phyloP scores from a whole-genome alignment of 345 rosid genomes.

The Gossypioides kirkii region DNA sequence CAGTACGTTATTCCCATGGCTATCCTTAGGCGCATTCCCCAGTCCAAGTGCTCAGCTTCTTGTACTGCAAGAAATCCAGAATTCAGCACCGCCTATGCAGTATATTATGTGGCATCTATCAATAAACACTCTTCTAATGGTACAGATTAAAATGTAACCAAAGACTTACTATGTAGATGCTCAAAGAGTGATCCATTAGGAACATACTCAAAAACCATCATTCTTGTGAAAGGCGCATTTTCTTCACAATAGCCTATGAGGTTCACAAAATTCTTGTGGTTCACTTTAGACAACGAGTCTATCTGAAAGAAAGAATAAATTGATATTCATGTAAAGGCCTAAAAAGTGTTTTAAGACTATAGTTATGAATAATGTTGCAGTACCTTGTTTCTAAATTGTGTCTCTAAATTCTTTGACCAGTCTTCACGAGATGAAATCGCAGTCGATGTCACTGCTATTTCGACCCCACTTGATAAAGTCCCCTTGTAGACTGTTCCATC shows the following conservation, averaged over 20 bases:
- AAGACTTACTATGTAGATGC: conserved; percentile 78
- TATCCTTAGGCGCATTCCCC: conserved; percentile 76
- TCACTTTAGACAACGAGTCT: conserved; percentile 63
- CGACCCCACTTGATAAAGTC: conserved; percentile 85
- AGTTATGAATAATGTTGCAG: neutral
- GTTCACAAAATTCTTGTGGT: conserved; percentile 90
- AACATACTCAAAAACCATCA: conserved; percentile 94
- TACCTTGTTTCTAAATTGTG: conserved; percentile 82
- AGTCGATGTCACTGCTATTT: conserved; percentile 72
- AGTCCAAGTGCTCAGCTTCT: conserved; percentile 81
- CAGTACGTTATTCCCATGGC: conserved; percentile 88
- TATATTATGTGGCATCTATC: neutral
- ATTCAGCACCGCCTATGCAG: neutral
- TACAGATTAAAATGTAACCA: neutral
- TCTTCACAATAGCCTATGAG: conserved; percentile 83
- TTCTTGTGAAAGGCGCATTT: conserved; percentile 74
- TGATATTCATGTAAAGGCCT: conserved; percentile 9
- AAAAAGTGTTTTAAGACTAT: neutral
- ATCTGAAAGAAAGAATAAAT: conserved; percentile 45
- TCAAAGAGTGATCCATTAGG: conserved; percentile 92
- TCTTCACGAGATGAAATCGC: conserved; percentile 37
- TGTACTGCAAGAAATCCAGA: conserved; percentile 48
- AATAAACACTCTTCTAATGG: neutral
- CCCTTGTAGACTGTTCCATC: conserved; percentile 80
- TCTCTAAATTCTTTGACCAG: conserved; percentile 73